phyloP scores from a whole-genome alignment of 2,329 filamentous ascomycete species.

The Teratosphaeria pseudoeucalypti region DNA sequence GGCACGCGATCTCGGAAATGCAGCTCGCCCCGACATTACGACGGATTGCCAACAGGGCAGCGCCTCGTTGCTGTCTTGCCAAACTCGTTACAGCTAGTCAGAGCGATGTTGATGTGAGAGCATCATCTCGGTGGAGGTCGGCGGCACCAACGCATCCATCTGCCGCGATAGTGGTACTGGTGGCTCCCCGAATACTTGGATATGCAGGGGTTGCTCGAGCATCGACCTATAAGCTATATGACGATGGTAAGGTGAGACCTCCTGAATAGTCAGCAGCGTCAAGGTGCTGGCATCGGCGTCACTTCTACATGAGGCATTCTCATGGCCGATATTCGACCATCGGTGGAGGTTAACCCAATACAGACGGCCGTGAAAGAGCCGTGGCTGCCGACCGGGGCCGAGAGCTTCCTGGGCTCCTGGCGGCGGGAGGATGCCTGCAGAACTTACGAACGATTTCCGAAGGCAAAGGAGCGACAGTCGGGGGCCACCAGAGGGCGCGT shows the following conservation, averaged over 20 bases:
- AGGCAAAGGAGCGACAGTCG: background rate
- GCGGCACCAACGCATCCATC: background rate
- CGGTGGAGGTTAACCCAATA: background rate
- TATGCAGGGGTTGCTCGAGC: background rate
- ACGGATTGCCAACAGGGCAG: background rate
- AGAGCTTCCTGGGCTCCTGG: background rate
- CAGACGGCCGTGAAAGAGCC: background rate
- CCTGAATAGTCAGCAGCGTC: background rate
- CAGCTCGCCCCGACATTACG: background rate
- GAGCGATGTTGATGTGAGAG: background rate
- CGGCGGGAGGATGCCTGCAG: background rate
- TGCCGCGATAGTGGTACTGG: background rate
- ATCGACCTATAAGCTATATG: background rate
- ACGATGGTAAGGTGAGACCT: background rate
- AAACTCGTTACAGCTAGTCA: background rate
- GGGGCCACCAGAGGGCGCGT: background rate
- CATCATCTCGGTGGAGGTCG: background rate
- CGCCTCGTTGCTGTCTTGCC: background rate
- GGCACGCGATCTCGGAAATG: background rate
- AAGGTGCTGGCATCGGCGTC: background rate
- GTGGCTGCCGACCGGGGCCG: background rate
- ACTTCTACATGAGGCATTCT: background rate
- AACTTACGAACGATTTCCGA: background rate
- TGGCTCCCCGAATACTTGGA: background rate
- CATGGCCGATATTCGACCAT: background rate